Evolutionary conservation across 2,329 filamentous ascomycete genomes (phyloP), one percentile per base, ranked within the genome.

Genomic region (Cordyceps farinosa): DNA sequence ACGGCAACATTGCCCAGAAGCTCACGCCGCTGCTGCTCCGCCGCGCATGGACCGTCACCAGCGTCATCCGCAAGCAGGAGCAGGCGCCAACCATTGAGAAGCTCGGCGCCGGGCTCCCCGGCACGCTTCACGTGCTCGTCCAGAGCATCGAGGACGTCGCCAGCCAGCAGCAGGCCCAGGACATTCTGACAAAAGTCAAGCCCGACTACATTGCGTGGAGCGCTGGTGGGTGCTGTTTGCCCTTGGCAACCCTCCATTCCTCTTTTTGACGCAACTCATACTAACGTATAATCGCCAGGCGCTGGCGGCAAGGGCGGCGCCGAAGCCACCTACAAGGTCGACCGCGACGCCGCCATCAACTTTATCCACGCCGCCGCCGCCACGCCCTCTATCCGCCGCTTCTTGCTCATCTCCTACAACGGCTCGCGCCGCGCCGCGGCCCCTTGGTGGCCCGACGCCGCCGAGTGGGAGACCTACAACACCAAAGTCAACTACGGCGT

Each of bases 11-110:
- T 65, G 85, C 90, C 67, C 85, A 90, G 64, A 78, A 88, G 50
- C 82, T 95, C 45, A 95, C 91, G 9, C 90, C 89, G 1, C 82
- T 93, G 64, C 86, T 96, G 8, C 85, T 95, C 48, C 81, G 86
- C 57, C 86, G 87, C 67, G 85, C 85, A 40, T 94, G 90, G 89
- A 85, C 85, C 67, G 89, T 96, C 61, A 92, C 89, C 65, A 91
- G 88, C 73, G 79, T 95, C 65, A 88, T 96, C 73, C 89, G 91
- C 70, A 84, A 87, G 66, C 78, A 85, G n/a, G 85, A 87, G 0
- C 91, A 95, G 68, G 82, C 84, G 50, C 72, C 79, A 3, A 78
- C 86, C 60, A 87, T 96, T 63, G 77, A 88, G 69, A 82, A 82
- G 63, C 82, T 90, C 3, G 85, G 82, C 64, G 74, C 80, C 22